A percentile compares a stretch with the other conserved stretches of the same genome.
Conservation (phyloP, 176 grass and related monocot species). For the Oryza glumipatula region DNA sequence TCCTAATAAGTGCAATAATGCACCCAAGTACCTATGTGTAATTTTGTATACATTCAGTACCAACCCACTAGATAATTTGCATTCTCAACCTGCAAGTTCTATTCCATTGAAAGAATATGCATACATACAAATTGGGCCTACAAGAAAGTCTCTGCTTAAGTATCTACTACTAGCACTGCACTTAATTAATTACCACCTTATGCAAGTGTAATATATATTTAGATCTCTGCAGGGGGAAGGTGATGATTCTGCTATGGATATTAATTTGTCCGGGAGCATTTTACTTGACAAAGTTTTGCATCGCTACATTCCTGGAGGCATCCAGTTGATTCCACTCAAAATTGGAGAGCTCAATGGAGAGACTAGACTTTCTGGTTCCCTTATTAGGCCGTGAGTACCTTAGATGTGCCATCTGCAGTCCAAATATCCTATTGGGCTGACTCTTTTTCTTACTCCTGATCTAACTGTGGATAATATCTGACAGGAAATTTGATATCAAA, state of each 20-base stretch:
- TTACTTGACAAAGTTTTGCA: conserved; percentile 88
- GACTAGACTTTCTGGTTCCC: conserved; percentile 91
- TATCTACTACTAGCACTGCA: neutral
- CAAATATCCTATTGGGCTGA: conserved; percentile 7
- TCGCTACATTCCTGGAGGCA: conserved; percentile 77
- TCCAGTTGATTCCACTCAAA: conserved; percentile 77
- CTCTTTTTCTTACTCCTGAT: neutral
- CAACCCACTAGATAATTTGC: conserved; percentile 4
- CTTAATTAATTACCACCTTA: conserved; percentile 15
- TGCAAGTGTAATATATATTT: conserved; percentile 44
- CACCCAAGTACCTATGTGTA: neutral
- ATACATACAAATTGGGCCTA: too few relatives aligned
- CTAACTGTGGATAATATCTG: conserved; percentile 16
- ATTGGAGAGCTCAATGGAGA: conserved; percentile 98
- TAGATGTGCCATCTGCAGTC: conserved; percentile 10
- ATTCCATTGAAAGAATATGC: neutral
- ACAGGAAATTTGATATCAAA: conserved; percentile 98
- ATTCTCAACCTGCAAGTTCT: conserved; percentile 17
- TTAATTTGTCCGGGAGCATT: conserved; percentile 98
- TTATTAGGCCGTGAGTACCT: conserved; percentile 87
- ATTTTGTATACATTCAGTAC: conserved; percentile 17
- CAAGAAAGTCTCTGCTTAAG: too few relatives aligned
- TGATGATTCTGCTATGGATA: conserved; percentile 93
- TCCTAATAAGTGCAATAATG: conserved; percentile 1
- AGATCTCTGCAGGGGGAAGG: conserved; percentile 69